Percentiles rank a stretch among this genome's conserved stretches.
These are phyloP conservation scores for Russula earlei DNA, from an alignment of 768 basidiomycete genomes.

Conservation along the genomic window DNA sequence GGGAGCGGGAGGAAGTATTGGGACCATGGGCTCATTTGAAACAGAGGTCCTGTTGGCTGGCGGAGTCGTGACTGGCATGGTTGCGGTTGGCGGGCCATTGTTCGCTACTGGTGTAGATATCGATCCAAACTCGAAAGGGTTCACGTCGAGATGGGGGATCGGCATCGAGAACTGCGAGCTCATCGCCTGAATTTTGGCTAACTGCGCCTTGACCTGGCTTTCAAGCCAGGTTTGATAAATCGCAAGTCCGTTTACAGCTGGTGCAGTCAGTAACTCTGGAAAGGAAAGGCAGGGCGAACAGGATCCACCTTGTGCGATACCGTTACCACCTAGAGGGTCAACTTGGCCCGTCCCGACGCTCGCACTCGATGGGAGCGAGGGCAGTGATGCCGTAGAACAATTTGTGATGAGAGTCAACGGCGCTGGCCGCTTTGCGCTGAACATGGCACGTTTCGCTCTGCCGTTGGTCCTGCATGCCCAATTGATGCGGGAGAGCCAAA, in stretches of 20 bases:
- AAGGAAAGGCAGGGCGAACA: not conserved
- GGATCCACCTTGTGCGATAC: conserved; percentile 1
- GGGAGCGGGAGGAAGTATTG: not conserved
- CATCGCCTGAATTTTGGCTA: conserved; percentile 4
- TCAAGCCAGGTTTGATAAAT: not conserved
- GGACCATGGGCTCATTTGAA: not conserved
- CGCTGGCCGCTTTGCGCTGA: not conserved
- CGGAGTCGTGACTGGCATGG: no score
- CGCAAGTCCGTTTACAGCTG: not conserved
- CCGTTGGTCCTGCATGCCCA: not conserved
- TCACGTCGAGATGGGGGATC: conserved; percentile 2
- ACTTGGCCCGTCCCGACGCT: no score
- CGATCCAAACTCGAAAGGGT: not conserved
- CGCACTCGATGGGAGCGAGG: not conserved
- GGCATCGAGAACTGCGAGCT: conserved; percentile 4
- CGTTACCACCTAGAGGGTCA: not conserved
- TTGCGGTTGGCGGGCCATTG: not conserved
- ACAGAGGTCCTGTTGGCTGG: not conserved
- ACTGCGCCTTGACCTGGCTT: not conserved
- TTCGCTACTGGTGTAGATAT: not conserved
- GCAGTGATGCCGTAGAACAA: not conserved
- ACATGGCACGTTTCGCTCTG: not conserved
- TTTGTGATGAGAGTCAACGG: not conserved
- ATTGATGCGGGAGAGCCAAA: not conserved
- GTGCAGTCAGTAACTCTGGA: not conserved